phyloP scores from a whole-genome alignment of 2,329 filamentous ascomycete genomes.

The Ascochyta pisi region DNA sequence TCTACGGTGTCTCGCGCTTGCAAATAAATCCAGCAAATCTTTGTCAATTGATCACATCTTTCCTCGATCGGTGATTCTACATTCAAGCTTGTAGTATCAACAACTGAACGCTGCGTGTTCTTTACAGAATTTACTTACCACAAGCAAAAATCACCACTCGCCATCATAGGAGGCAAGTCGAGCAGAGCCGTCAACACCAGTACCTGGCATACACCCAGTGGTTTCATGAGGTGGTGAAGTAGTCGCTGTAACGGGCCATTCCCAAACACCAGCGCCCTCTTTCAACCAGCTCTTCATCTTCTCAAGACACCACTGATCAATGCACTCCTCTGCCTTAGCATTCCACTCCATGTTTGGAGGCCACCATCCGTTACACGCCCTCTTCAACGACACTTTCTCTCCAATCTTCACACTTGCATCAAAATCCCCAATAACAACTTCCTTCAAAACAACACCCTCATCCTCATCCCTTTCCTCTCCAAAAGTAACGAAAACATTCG shows the following conservation, averaged over 20 bases:
- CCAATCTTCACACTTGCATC: conserved; percentile 5
- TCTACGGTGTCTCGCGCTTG: no score
- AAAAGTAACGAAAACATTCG: not conserved
- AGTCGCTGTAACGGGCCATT: not conserved
- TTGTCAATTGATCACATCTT: no score
- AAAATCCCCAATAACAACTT: conserved; percentile 10
- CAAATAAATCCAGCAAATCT: no score
- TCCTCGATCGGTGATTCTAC: no score
- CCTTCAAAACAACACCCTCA: not conserved
- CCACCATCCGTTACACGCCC: conserved; percentile 2
- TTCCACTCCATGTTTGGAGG: not conserved
- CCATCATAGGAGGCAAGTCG: no score
- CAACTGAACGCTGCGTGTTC: no score
- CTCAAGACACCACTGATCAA: conserved; percentile 8
- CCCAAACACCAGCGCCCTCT: not conserved
- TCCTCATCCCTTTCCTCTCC: not conserved
- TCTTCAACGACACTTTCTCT: conserved; percentile 1
- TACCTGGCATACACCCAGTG: no score
- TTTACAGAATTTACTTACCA: no score
- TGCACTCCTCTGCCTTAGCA: not conserved
- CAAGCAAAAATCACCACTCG: no score
- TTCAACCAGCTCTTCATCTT: conserved; percentile 8
- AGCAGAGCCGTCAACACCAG: no score
- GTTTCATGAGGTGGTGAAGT: no score
- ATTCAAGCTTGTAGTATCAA: no score